Evolutionary conservation across 1,284 basidiomycete genomes (phyloP).

Genomic region (Ustilago xerochloae): DNA sequence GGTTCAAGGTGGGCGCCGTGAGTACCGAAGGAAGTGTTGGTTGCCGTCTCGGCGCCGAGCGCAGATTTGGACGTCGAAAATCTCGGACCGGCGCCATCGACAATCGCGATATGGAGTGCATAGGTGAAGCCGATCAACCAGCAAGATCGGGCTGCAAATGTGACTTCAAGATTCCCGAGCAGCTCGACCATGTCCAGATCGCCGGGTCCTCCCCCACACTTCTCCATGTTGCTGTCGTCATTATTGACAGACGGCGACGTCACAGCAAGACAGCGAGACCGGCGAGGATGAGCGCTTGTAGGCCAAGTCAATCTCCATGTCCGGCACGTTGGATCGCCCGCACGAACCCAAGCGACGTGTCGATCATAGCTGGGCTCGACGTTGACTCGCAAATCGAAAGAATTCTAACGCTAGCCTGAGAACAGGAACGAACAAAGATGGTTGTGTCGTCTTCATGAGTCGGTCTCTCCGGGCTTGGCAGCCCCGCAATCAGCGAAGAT

Average conservation of each 20-base stretch:
- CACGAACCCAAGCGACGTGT: background rate
- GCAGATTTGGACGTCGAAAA: background rate
- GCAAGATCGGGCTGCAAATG: background rate
- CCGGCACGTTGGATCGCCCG: background rate
- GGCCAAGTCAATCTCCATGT: too few relatives aligned
- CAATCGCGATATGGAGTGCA: background rate
- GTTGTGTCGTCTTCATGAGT: too few relatives aligned
- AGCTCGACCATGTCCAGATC: background rate
- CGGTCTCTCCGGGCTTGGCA: too few relatives aligned
- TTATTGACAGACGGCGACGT: background rate
- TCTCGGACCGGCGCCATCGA: slow-evolving; percentile 6
- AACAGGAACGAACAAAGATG: too few relatives aligned
- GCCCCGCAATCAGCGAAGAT: background rate
- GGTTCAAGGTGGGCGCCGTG: slow-evolving; percentile 9
- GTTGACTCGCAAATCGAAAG: too few relatives aligned
- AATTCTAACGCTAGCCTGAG: too few relatives aligned
- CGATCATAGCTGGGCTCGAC: background rate
- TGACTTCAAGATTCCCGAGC: background rate
- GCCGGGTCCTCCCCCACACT: background rate
- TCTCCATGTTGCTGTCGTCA: background rate
- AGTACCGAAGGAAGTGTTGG: background rate
- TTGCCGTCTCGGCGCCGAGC: slow-evolving; percentile 17
- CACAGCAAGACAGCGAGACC: background rate
- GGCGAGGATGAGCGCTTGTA: too few relatives aligned
- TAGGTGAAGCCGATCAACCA: background rate